These are phyloP conservation scores for Wickerhamiella slavikovae DNA, from an alignment of 805 yeast species.

Conservation along the genomic window DNA sequence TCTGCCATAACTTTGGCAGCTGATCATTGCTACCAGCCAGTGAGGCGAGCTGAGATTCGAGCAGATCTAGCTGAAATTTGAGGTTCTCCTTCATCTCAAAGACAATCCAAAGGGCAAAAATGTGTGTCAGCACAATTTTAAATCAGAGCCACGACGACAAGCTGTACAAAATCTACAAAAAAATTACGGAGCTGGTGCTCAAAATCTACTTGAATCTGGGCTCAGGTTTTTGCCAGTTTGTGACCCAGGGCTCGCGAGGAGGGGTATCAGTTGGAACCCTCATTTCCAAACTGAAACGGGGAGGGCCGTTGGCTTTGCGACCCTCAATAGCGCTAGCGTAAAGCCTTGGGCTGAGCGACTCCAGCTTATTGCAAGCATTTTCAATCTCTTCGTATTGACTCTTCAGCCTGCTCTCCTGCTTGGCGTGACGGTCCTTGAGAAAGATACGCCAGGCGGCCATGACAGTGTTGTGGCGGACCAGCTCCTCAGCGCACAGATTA, in stretches of 20 bases:
- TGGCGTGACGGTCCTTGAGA: conserved; percentile 30
- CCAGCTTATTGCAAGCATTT: conserved; percentile 54
- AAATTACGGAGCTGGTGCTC: too few species aligned
- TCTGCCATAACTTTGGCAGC: conserved; percentile 11
- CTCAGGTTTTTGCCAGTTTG: conserved; percentile 18
- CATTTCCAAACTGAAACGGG: conserved; percentile 67
- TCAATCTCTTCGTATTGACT: conserved; percentile 44
- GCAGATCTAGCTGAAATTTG: conserved; percentile 14
- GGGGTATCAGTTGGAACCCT: conserved; percentile 84
- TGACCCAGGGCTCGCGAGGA: conserved; percentile 61
- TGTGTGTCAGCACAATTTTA: too few species aligned
- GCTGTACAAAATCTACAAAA: too few species aligned
- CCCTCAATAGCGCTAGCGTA: conserved; percentile 39
- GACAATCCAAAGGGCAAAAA: too few species aligned
- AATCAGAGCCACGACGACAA: too few species aligned
- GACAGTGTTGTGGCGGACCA: conserved; percentile 65
- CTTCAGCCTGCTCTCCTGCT: conserved; percentile 18
- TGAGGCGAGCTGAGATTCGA: conserved; percentile 17
- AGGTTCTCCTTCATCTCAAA: conserved; percentile 1
- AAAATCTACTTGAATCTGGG: too few species aligned
- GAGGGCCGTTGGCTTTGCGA: conserved; percentile 31
- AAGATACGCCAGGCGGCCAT: conserved; percentile 61
- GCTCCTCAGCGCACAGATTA: conserved; percentile 59
- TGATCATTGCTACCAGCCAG: conserved; percentile 2
- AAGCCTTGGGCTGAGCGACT: conserved; percentile 24